Conservation (phyloP, 73 alveolate genomes). For the Stentor roeselii region DNA sequence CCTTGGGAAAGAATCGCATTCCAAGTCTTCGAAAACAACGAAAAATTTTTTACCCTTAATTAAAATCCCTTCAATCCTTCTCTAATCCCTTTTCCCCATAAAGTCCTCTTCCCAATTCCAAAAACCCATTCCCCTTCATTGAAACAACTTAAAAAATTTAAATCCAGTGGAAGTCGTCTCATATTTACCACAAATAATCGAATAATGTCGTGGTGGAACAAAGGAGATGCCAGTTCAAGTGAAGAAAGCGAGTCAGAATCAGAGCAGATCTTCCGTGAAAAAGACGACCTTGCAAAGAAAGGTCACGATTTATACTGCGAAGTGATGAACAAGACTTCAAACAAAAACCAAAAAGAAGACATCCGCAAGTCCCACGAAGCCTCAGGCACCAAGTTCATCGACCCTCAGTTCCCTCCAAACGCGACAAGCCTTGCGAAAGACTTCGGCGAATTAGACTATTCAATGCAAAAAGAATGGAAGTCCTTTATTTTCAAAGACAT, state of each 20-base stretch:
- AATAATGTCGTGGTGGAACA: slow-evolving; percentile 12
- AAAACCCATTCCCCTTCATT: no score
- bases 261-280: neutral
- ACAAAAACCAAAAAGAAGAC: neutral
- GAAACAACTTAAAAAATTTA: no score
- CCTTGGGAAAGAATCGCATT: no score
- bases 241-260: neutral
- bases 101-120: no score
- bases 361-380: neutral
- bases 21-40: no score
- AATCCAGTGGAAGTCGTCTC: no score
- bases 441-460: neutral
- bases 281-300: slow-evolving; percentile 1
- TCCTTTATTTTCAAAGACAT: neutral
- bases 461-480: slow-evolving; percentile 1
- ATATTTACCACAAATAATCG: no score
- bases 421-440: neutral
- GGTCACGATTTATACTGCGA: slow-evolving; percentile 3
- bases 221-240: neutral
- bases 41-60: no score
- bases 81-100: no score
- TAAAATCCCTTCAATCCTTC: no score
- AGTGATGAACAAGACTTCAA: slow-evolving; percentile 21
- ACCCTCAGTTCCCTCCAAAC: slow-evolving; percentile 12
- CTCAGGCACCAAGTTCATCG: neutral